Evolutionary conservation across 495 filamentous ascomycete genomes (phyloP).

Genomic region (Neurospora sp.): DNA sequence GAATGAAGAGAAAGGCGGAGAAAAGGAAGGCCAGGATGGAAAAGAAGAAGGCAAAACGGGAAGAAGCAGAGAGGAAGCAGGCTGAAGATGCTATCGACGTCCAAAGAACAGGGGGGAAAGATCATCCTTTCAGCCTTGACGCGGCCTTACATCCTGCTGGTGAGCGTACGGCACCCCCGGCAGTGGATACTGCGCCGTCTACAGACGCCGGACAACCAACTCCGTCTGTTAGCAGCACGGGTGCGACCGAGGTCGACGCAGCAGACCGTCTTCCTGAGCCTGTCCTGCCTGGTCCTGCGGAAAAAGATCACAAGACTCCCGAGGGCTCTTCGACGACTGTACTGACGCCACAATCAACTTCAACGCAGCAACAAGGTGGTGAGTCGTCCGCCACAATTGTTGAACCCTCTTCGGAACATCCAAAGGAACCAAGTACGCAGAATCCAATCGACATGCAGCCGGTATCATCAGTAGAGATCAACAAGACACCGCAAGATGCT

Average conservation of each 20-base stretch:
- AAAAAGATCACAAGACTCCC: neutral
- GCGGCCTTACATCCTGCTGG: neutral
- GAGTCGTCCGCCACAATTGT: neutral
- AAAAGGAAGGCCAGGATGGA: constrained; percentile 10
- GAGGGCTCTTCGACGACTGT: constrained; percentile 1
- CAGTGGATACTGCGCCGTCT: neutral
- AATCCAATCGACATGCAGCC: neutral
- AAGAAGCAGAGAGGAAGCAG: neutral
- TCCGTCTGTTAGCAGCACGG: neutral
- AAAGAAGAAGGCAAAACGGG: constrained; percentile 15
- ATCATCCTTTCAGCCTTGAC: neutral
- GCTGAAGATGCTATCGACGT: too few species aligned
- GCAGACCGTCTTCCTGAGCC: neutral
- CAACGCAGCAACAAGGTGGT: neutral
- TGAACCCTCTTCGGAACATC: neutral
- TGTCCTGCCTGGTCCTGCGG: neutral
- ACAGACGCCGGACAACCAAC: neutral
- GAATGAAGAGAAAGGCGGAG: constrained; percentile 24
- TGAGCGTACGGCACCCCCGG: neutral
- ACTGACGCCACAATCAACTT: neutral
- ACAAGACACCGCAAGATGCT: neutral
- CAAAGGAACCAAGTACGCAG: neutral
- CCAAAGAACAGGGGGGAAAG: neutral
- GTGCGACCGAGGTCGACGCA: neutral
- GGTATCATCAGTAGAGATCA: neutral